phyloP scores from a whole-genome alignment of 177 flowering plant species.

The Tripterygium wilfordii region DNA sequence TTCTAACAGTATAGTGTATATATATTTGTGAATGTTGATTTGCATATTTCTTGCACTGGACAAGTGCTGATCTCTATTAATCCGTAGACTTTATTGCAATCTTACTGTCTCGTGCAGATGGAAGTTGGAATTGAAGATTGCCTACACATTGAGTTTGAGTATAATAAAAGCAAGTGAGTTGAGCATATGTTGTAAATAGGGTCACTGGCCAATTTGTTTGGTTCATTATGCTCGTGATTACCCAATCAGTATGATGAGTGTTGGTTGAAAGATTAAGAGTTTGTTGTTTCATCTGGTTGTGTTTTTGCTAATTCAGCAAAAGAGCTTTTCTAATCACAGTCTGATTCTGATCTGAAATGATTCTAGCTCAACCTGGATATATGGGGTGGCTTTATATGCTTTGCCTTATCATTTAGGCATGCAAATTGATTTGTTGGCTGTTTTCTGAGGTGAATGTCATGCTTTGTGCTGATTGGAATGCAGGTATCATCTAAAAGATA shows the following conservation, averaged over 20 bases:
- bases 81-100: background rate
- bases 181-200: background rate
- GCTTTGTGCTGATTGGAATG: background rate
- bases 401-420: background rate
- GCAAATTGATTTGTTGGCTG: background rate
- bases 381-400: background rate
- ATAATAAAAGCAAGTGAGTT: constrained; percentile 95
- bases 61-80: no score
- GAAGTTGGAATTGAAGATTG: constrained; percentile 99
- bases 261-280: no score
- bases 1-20: no score
- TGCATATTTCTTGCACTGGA: no score
- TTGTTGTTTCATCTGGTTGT: no score
- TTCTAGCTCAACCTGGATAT: no score
- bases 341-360: no score
- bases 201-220: background rate
- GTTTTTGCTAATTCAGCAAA: no score
- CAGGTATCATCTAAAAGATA: constrained; percentile 98
- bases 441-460: background rate
- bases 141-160: constrained; percentile 95
- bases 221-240: background rate
- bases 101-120: constrained; percentile 53
- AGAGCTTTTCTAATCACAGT: no score
- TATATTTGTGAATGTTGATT: background rate
- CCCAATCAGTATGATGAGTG: no score